A percentile compares a stretch with the other conserved stretches of the same genome.
Evolutionary conservation across 371 early-diverging fungal species (phyloP).

Genomic region (Capillidium heterosporum): DNA sequence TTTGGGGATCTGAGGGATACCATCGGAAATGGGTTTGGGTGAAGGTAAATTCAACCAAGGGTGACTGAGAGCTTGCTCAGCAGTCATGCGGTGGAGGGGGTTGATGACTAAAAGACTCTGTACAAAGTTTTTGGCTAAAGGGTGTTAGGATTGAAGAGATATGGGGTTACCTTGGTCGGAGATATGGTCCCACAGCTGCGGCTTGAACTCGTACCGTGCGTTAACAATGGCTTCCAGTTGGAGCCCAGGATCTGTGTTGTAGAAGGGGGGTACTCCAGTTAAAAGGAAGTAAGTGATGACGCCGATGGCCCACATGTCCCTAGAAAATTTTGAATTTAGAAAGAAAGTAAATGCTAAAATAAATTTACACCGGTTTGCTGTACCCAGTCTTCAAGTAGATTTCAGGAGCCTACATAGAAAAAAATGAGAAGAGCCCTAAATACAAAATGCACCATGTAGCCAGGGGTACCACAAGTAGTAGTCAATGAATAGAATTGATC

Average conservation of each 20-base stretch:
- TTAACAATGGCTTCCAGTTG: conserved; percentile 50
- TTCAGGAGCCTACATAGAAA: conserved; percentile 15
- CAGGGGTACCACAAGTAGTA: conserved; percentile 72
- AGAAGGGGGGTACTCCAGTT: conserved; percentile 82
- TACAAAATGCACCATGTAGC: conserved; percentile 49
- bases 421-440: conserved; percentile 9
- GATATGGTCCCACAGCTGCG: conserved; percentile 49
- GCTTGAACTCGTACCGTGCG: conserved; percentile 59
- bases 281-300: conserved; percentile 79
- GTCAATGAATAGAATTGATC: conserved; percentile 54
- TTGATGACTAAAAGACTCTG: conserved; percentile 49
- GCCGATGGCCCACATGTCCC: conserved; percentile 85
- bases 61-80: conserved; percentile 48
- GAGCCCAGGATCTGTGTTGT: conserved; percentile 34
- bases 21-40: background rate
- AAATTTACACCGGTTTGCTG: conserved; percentile 23
- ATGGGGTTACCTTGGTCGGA: conserved; percentile 6
- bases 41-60: conserved; percentile 24
- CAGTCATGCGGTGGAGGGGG: conserved; percentile 48
- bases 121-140: conserved; percentile 68
- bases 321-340: background rate
- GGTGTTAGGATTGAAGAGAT: background rate
- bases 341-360: background rate
- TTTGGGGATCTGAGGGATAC: background rate
- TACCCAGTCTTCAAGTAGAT: conserved; percentile 25